These are phyloP conservation scores for Claviceps cyperi DNA, from an alignment of 2,329 filamentous ascomycete genomes.

Conservation along the genomic window DNA sequence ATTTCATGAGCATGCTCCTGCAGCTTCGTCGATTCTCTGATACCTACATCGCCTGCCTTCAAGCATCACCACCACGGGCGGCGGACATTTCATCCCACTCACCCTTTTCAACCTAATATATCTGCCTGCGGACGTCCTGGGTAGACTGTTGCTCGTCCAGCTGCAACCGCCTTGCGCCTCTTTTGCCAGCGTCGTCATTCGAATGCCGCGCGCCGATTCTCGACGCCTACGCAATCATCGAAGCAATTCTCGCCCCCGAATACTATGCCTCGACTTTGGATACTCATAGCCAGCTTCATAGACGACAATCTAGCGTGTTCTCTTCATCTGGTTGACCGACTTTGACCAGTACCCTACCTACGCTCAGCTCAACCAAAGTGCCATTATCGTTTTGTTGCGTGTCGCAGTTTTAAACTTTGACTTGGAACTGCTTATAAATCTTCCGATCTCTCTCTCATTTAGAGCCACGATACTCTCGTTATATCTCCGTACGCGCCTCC, in stretches of 20 bases:
- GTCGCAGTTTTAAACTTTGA: background rate
- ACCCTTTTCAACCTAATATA: background rate
- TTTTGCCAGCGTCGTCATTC: background rate
- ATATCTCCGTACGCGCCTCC: background rate
- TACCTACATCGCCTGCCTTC: too few relatives aligned
- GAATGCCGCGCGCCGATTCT: background rate
- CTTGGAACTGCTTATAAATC: background rate
- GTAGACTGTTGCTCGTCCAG: background rate
- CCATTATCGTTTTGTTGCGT: background rate
- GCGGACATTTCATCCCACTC: too few relatives aligned
- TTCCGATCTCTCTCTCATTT: background rate
- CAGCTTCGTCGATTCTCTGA: too few relatives aligned
- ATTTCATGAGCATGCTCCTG: too few relatives aligned
- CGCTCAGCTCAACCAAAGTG: background rate
- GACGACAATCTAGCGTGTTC: background rate
- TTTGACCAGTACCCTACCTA: background rate
- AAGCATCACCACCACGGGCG: too few relatives aligned
- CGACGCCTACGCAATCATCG: conserved; percentile 1
- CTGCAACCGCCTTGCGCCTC: background rate
- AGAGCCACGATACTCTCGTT: background rate
- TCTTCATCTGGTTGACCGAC: background rate
- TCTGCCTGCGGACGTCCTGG: background rate
- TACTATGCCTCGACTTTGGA: conserved; percentile 3
- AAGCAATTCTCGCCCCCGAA: background rate
- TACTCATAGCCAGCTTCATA: background rate